These are phyloP conservation scores for Penicillium lagena DNA, from an alignment of 495 filamentous ascomycete species.

Conservation along the genomic window DNA sequence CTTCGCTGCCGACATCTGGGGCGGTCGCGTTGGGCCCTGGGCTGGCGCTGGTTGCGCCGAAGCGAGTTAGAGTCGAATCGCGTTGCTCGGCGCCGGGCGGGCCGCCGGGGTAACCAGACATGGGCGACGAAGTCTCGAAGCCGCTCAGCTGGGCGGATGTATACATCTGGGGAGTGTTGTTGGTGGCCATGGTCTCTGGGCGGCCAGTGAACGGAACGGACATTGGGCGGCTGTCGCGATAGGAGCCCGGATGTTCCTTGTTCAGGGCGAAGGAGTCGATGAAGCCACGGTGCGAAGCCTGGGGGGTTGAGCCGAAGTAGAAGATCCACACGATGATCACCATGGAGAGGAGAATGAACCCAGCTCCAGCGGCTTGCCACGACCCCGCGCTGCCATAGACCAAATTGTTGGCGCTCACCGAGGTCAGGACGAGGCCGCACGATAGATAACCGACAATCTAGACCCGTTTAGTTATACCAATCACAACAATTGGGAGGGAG, in stretches of 20 bases:
- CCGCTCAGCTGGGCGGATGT: slow-evolving; percentile 90
- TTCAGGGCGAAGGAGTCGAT: slow-evolving; percentile 93
- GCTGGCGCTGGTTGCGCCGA: slow-evolving; percentile 33
- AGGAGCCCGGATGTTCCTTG: slow-evolving; percentile 66
- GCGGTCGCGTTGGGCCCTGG: slow-evolving; percentile 16
- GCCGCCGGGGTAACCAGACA: slow-evolving; percentile 69
- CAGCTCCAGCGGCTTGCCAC: slow-evolving; percentile 82
- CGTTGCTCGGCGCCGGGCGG: slow-evolving; percentile 48
- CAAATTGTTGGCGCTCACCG: slow-evolving; percentile 73
- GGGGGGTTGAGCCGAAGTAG: slow-evolving; percentile 91
- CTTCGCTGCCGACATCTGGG: slow-evolving; percentile 45
- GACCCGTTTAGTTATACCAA: neutral
- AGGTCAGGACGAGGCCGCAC: slow-evolving; percentile 74
- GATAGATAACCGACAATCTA: slow-evolving; percentile 80
- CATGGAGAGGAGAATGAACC: slow-evolving; percentile 94
- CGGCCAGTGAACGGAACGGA: slow-evolving; percentile 47
- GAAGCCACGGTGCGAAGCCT: slow-evolving; percentile 80
- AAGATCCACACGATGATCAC: slow-evolving; percentile 96
- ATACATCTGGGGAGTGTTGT: slow-evolving; percentile 88
- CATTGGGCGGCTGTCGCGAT: slow-evolving; percentile 56
- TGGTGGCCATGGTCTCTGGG: slow-evolving; percentile 75
- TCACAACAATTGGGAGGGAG: neutral
- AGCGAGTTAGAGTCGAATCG: slow-evolving; percentile 52
- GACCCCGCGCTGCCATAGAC: slow-evolving; percentile 65
- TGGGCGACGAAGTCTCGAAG: slow-evolving; percentile 92